These are phyloP conservation scores for Trypanosoma lewisi DNA, from an alignment of 208 protist species.

Conservation along the genomic window DNA sequence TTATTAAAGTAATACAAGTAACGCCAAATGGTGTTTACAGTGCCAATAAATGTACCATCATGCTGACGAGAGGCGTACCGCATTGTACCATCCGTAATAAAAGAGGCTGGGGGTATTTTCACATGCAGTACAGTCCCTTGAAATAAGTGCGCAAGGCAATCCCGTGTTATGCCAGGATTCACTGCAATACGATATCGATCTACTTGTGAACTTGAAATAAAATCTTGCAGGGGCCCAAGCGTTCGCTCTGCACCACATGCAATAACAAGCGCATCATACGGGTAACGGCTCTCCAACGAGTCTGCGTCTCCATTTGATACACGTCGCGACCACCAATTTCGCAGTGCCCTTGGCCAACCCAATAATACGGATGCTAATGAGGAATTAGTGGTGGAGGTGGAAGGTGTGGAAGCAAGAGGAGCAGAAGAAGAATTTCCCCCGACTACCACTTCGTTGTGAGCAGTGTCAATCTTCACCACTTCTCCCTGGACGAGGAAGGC, in stretches of 20 bases:
- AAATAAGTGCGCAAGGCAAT: constrained; percentile 63
- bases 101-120: constrained; percentile 76
- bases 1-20: constrained; percentile 78
- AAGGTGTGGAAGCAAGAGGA: neutral
- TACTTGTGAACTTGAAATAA: constrained; percentile 28
- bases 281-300: constrained; percentile 30
- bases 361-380: constrained; percentile 9
- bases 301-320: constrained; percentile 1
- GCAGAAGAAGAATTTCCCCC: neutral
- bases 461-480: constrained; percentile 51
- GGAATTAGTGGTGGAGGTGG: neutral
- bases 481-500: constrained; percentile 64
- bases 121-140: constrained; percentile 72
- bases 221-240: constrained; percentile 37
- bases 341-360: neutral
- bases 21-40: constrained; percentile 77
- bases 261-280: constrained; percentile 83
- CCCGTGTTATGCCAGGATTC: constrained; percentile 77
- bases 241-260: constrained; percentile 63
- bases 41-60: constrained; percentile 78
- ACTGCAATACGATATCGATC: constrained; percentile 74
- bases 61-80: constrained; percentile 54
- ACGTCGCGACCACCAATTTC: constrained; percentile 1
- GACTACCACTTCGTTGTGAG: constrained; percentile 51
- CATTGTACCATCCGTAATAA: constrained; percentile 27